Conservation (phyloP, 108 stramenopile species). For the Mayamaea pseudoterrestris region DNA sequence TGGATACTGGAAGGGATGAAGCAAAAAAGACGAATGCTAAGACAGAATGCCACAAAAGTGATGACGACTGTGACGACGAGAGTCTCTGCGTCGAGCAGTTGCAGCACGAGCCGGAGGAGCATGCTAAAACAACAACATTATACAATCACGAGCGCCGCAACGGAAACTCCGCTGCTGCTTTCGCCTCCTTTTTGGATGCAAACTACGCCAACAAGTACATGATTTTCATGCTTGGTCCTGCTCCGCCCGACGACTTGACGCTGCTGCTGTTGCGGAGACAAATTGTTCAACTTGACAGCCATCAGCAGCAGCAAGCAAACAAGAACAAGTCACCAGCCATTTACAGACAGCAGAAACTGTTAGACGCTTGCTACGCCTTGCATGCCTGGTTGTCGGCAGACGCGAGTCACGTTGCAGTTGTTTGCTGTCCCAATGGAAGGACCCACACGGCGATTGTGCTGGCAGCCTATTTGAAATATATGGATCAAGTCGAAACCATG, state of each 20-base stretch:
- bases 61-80: background rate
- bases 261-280: slow-evolving; percentile 43
- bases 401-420: slow-evolving; percentile 28
- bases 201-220: slow-evolving; percentile 37
- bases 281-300: slow-evolving; percentile 53
- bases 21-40: background rate
- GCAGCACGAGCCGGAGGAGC: background rate
- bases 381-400: slow-evolving; percentile 50
- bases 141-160: background rate
- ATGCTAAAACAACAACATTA: background rate
- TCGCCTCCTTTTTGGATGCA: slow-evolving; percentile 35
- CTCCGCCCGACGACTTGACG: slow-evolving; percentile 33
- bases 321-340: slow-evolving; percentile 21
- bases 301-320: slow-evolving; percentile 47
- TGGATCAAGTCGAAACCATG: slow-evolving; percentile 16
- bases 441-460: slow-evolving; percentile 78
- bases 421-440: slow-evolving; percentile 81
- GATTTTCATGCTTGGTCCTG: slow-evolving; percentile 39
- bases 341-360: slow-evolving; percentile 37
- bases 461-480: slow-evolving; percentile 76
- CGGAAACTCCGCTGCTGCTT: slow-evolving; percentile 34
- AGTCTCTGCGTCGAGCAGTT: background rate
- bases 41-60: background rate
- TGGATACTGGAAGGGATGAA: background rate
- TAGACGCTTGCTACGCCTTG: slow-evolving; percentile 57